These are phyloP conservation scores for Salix koriyanagi DNA, from an alignment of 345 rosid species.

Conservation along the genomic window DNA sequence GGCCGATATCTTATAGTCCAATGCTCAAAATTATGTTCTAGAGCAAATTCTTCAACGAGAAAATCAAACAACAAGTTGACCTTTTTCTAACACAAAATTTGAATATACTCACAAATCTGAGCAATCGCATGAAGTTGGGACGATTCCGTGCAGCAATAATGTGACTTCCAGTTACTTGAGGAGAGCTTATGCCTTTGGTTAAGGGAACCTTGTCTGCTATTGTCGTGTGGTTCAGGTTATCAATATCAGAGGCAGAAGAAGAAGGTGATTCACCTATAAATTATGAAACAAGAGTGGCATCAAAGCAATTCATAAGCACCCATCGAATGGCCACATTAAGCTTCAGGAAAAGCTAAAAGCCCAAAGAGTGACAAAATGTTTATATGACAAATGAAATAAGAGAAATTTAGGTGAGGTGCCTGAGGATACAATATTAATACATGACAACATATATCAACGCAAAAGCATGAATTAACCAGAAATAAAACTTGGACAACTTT, in stretches of 20 bases:
- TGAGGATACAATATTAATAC: background rate
- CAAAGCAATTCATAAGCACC: constrained; percentile 2
- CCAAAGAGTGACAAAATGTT: background rate
- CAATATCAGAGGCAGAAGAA: constrained; percentile 94
- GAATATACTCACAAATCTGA: constrained; percentile 68
- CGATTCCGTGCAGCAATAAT: constrained; percentile 62
- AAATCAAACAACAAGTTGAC: background rate
- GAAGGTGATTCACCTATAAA: constrained; percentile 92
- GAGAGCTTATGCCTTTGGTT: constrained; percentile 67
- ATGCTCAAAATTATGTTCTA: background rate
- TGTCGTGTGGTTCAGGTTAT: constrained; percentile 76
- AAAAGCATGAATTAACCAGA: background rate
- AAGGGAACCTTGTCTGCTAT: constrained; percentile 53
- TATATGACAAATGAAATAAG: background rate
- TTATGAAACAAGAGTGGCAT: background rate
- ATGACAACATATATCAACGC: background rate
- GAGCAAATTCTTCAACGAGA: background rate
- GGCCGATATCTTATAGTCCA: background rate
- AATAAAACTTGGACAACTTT: background rate
- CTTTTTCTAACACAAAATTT: background rate
- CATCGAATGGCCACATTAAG: background rate
- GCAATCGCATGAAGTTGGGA: constrained; percentile 53
- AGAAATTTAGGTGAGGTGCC: background rate
- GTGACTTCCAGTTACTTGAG: constrained; percentile 70
- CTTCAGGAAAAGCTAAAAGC: background rate